phyloP scores from a whole-genome alignment of 2,329 filamentous ascomycete genomes.

The Talaromyces pinophilus region DNA sequence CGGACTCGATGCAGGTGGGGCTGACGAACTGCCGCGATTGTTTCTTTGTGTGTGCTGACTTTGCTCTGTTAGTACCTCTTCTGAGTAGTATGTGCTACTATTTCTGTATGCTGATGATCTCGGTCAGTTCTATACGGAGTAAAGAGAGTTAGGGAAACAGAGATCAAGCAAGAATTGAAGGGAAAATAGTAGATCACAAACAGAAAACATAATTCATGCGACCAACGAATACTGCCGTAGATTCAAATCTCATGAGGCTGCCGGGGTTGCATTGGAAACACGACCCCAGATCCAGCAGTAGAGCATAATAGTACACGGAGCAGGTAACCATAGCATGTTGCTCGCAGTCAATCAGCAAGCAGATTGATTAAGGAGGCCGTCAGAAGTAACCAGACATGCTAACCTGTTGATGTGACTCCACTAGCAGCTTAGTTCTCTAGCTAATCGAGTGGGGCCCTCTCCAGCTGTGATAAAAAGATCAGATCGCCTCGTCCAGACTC shows the following conservation, averaged over 20 bases:
- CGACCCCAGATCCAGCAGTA: conserved; percentile 1
- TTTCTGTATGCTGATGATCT: neutral
- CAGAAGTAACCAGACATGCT: conserved; percentile 10
- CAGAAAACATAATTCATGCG: neutral
- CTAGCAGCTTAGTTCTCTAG: conserved; percentile 6
- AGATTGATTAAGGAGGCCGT: conserved; percentile 1
- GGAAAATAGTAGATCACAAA: neutral
- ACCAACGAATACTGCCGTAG: neutral
- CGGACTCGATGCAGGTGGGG: neutral
- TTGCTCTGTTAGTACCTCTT: neutral
- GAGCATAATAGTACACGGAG: too few species aligned
- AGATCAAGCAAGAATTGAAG: neutral
- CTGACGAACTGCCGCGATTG: neutral
- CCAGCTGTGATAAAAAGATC: conserved; percentile 15
- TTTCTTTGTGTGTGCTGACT: neutral
- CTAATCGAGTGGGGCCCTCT: conserved; percentile 9
- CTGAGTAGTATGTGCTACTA: neutral
- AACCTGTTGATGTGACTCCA: conserved; percentile 14
- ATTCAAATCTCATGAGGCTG: neutral
- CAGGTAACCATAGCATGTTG: conserved; percentile 9
- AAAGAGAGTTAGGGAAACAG: neutral
- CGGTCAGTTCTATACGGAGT: neutral
- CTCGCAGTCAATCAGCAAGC: neutral
- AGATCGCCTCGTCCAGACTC: conserved; percentile 10
- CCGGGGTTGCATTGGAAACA: conserved; percentile 9